phyloP scores from a whole-genome alignment of 768 basidiomycete species.

The Clavulina sp. region DNA sequence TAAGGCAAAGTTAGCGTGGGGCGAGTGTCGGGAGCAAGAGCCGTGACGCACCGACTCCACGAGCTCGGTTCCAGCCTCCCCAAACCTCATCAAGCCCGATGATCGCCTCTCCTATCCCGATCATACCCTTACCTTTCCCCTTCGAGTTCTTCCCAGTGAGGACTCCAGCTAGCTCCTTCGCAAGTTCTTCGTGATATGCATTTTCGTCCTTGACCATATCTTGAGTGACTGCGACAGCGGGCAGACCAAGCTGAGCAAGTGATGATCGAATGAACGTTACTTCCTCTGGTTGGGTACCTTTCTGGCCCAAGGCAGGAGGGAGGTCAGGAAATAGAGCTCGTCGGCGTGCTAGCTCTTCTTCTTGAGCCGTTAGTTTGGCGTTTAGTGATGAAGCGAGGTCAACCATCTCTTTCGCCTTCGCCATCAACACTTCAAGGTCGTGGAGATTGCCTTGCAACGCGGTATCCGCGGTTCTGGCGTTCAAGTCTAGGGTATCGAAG shows the following conservation, averaged over 20 bases:
- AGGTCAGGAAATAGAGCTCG: constrained; percentile 7
- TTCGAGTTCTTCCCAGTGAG: constrained; percentile 26
- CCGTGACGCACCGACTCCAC: constrained; percentile 58
- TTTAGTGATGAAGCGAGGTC: constrained; percentile 76
- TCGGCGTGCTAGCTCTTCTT: constrained; percentile 9
- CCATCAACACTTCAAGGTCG: constrained; percentile 81
- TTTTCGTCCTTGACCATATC: constrained; percentile 78
- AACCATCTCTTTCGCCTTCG: constrained; percentile 87
- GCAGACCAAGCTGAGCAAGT: constrained; percentile 74
- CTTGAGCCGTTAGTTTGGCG: constrained; percentile 46
- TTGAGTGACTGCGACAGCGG: constrained; percentile 63
- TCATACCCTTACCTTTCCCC: constrained; percentile 43
- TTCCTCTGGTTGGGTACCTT: constrained; percentile 46
- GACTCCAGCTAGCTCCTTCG: constrained; percentile 60
- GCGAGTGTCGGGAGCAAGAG: constrained; percentile 1
- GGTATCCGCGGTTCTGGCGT: constrained; percentile 41
- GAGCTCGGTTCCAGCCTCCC: constrained; percentile 88
- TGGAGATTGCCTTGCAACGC: constrained; percentile 60
- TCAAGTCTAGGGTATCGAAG: constrained; percentile 52
- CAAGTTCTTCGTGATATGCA: constrained; percentile 63
- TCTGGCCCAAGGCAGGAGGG: constrained; percentile 5
- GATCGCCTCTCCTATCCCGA: constrained; percentile 54
- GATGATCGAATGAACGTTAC: constrained; percentile 78
- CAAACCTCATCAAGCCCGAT: constrained; percentile 84
- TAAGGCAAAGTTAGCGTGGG: background rate